phyloP scores from a whole-genome alignment of 106 monocot genomes.

The Narthecium ossifragum region DNA sequence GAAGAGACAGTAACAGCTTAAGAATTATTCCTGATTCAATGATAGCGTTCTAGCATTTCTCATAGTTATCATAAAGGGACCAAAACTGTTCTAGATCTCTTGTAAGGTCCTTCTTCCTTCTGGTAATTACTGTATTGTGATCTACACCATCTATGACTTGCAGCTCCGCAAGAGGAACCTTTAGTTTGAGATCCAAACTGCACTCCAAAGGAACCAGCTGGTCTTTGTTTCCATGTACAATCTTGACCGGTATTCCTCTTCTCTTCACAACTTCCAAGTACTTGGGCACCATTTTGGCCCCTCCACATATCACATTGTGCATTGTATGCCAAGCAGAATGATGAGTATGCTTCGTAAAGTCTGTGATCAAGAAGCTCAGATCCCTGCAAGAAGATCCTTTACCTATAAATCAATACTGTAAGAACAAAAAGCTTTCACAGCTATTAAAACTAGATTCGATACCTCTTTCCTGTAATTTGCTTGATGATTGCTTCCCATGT shows the following conservation, averaged over 20 bases:
- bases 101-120: conserved; percentile 51
- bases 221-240: conserved; percentile 69
- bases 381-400: conserved; percentile 28
- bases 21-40: too few species aligned
- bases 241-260: conserved; percentile 20
- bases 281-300: conserved; percentile 37
- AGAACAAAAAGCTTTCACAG: too few species aligned
- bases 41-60: too few species aligned
- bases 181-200: conserved; percentile 38
- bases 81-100: conserved; percentile 41
- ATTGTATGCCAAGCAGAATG: conserved; percentile 92
- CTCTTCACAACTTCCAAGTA: conserved; percentile 37
- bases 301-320: conserved; percentile 89
- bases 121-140: conserved; percentile 40
- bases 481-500: conserved; percentile 63
- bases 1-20: too few species aligned
- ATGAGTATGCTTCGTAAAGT: conserved; percentile 77
- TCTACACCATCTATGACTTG: conserved; percentile 31
- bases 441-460: too few species aligned
- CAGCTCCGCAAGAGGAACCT: conserved; percentile 41
- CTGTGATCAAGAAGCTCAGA: conserved; percentile 30
- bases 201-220: conserved; percentile 60
- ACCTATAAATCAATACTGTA: too few species aligned
- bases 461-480: conserved; percentile 37
- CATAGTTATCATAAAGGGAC: too few species aligned